Evolutionary conservation across 805 yeast species (phyloP), one percentile per base, ranked within the genome.

Genomic region (Schwanniomyces occidentalis): DNA sequence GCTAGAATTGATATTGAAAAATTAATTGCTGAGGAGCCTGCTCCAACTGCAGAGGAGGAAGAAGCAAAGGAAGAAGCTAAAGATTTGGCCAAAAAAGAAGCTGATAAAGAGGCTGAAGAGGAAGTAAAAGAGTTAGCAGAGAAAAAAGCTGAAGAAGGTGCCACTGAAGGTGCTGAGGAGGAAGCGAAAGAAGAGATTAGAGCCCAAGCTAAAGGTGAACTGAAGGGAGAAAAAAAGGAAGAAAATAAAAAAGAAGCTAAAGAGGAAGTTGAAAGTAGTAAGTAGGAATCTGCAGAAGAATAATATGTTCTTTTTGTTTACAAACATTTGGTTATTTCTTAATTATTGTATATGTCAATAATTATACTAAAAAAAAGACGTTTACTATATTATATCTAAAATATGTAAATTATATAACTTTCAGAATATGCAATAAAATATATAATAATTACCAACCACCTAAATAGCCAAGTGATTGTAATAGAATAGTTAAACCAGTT

Each of bases 1-100:
- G 87, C 85, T 10, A 74, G 75, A 49, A 67, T 64, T 21, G 80
- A 78, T 41, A 74, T 82, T 25, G 56, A 75, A 33, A 65, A 64
- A 35, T 56, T 78, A 26, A 60, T 56, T 27, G 51, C 55, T 31
- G 48, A 21, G 24, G 24, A 21, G 24, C 24, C 24, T 10, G 5
- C 24, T 4, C 9, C 4, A 21, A 12, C 16, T 22, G 27, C 22
- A 15, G 31, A 37, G 27, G 40, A 25, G 16, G 38, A 40, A 16
- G 10, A 20, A n/a, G n/a, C 16, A 43, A 42, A 16, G 22, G 41
- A 39, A 26, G 26, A 24, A 24, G 12, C 24, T 21, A 21, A 21
- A 21, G 26, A 23, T 12, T 8, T 6, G 13, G 26, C 26, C 15
- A 35, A 27, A 17, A 36, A 34, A 30, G 34, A 37, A 18, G 27